phyloP scores from a whole-genome alignment of 495 filamentous ascomycete genomes.

The Podospora pseudoanserina region DNA sequence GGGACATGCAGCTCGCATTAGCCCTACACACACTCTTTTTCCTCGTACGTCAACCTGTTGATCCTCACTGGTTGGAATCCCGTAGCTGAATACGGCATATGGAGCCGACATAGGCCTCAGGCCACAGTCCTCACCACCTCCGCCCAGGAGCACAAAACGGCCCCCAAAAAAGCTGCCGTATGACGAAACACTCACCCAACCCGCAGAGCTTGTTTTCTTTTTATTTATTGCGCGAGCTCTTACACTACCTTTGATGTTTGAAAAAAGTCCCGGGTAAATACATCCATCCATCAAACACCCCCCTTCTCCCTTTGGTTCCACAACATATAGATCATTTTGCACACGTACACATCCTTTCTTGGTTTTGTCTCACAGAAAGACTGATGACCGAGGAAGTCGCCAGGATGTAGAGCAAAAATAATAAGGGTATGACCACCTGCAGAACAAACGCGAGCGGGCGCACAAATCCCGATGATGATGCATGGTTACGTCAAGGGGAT shows the following conservation, averaged over 20 bases:
- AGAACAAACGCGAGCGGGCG: background rate
- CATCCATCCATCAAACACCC: background rate
- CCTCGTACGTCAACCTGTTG: background rate
- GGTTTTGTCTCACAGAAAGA: background rate
- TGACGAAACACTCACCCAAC: background rate
- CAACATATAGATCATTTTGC: background rate
- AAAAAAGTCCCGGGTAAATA: background rate
- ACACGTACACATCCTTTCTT: background rate
- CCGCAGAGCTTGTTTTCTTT: background rate
- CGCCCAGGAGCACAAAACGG: background rate
- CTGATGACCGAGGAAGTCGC: slow-evolving; percentile 2
- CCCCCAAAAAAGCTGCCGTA: background rate
- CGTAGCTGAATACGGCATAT: background rate
- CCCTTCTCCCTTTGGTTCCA: background rate
- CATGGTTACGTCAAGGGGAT: slow-evolving; percentile 3
- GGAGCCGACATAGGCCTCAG: background rate
- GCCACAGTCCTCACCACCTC: background rate
- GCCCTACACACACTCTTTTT: background rate
- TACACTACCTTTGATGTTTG: background rate
- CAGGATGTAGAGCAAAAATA: background rate
- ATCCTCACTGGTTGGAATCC: background rate
- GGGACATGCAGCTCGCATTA: slow-evolving; percentile 9
- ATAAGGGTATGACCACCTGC: background rate
- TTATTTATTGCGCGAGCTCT: background rate
- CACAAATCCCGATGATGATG: background rate